phyloP scores from a whole-genome alignment of 257 asterid genomes.

The Mentha longifolia region DNA sequence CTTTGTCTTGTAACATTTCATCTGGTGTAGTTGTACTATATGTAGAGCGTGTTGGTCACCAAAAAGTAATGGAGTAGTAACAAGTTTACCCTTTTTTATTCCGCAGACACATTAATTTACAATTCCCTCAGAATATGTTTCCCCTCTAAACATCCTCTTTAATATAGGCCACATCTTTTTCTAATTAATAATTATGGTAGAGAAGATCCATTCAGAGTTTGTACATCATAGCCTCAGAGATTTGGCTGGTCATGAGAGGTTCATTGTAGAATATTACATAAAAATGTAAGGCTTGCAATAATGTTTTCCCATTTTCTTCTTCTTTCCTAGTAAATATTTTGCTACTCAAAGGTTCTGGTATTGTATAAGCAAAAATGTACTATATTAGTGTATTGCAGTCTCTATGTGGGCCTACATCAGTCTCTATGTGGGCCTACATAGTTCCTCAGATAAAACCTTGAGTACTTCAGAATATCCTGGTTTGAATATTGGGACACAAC shows the following conservation, averaged over 20 bases:
- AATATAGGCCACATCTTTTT: neutral
- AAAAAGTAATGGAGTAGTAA: slow-evolving; percentile 18
- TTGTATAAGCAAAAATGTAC: slow-evolving; percentile 4
- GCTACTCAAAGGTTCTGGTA: slow-evolving; percentile 4
- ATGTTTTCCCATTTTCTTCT: neutral
- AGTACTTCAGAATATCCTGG: neutral
- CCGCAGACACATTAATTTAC: neutral
- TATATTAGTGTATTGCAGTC: neutral
- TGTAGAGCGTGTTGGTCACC: neutral
- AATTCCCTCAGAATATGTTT: neutral
- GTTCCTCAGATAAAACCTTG: neutral
- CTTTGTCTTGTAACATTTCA: neutral
- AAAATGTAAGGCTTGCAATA: neutral
- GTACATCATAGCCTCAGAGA: neutral
- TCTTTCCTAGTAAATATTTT: neutral
- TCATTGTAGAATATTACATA: neutral
- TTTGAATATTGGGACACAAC: neutral
- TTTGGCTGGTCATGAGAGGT: slow-evolving; percentile 2
- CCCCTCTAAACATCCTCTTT: slow-evolving; percentile 9
- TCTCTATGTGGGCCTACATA: neutral
- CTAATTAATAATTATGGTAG: neutral
- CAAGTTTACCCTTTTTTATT: neutral
- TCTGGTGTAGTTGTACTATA: neutral
- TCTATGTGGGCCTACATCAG: neutral
- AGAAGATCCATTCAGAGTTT: slow-evolving; percentile 7